Percentiles rank a stretch among this genome's conserved stretches.
These are phyloP conservation scores for Volvariella surrecta DNA, from an alignment of 1,284 basidiomycete genomes.

Conservation along the genomic window DNA sequence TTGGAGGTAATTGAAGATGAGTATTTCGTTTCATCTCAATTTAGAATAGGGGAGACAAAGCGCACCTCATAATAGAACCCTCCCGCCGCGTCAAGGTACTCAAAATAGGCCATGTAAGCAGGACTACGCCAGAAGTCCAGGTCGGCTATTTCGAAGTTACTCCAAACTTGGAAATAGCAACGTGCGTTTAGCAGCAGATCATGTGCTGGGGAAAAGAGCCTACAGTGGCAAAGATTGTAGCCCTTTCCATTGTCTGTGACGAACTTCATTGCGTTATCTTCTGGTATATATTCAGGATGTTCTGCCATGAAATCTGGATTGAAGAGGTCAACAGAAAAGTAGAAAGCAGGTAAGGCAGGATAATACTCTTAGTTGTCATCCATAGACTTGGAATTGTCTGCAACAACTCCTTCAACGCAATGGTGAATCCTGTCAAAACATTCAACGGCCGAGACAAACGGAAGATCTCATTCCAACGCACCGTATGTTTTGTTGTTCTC, in stretches of 20 bases:
- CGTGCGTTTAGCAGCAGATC: too few species aligned
- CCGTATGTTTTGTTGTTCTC: conserved; percentile 65
- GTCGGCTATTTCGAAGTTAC: conserved; percentile 73
- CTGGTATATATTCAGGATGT: conserved; percentile 55
- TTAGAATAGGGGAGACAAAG: too few species aligned
- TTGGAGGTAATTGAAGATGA: too few species aligned
- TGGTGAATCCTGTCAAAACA: conserved; percentile 41
- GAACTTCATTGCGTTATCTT: conserved; percentile 64
- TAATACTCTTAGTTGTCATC: conserved; percentile 47
- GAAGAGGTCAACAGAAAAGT: conserved; percentile 13
- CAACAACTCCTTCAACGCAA: conserved; percentile 70
- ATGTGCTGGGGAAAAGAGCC: conserved; percentile 10
- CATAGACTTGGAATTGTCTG: conserved; percentile 73
- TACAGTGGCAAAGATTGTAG: conserved; percentile 74
- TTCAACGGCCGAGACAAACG: not conserved
- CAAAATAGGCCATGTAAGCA: conserved; percentile 67
- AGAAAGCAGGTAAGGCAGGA: not conserved
- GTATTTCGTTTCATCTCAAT: too few species aligned
- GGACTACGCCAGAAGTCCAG: conserved; percentile 52
- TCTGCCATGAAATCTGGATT: conserved; percentile 44
- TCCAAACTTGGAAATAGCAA: conserved; percentile 43
- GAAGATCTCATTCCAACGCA: too few species aligned
- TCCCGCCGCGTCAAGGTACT: conserved; percentile 61
- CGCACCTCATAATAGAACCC: conserved; percentile 81
- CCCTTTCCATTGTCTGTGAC: conserved; percentile 56